phyloP scores from a whole-genome alignment of 768 basidiomycete genomes.

The Suillus weaverae region DNA sequence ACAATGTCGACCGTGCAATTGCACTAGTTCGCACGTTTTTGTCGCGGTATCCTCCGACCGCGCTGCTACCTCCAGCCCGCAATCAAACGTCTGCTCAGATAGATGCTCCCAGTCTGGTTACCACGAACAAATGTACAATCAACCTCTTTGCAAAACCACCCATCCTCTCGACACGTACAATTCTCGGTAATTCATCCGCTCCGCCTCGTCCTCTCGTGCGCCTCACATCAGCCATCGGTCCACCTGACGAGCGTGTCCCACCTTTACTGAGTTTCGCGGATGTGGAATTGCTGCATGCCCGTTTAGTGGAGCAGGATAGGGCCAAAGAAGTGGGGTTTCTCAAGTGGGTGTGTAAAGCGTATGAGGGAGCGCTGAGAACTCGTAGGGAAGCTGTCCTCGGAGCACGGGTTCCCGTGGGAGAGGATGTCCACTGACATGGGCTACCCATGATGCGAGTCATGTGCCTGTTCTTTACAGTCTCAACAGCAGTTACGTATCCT shows the following conservation, averaged over 20 bases:
- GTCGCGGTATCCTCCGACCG: conserved; percentile 58
- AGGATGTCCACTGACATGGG: neutral
- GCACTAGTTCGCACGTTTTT: conserved; percentile 62
- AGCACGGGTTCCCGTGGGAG: conserved; percentile 1
- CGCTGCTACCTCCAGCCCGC: conserved; percentile 36
- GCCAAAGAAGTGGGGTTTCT: conserved; percentile 61
- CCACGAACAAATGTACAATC: conserved; percentile 9
- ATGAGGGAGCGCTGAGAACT: conserved; percentile 63
- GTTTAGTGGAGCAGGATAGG: conserved; percentile 50
- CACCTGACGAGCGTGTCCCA: conserved; percentile 78
- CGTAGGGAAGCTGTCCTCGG: conserved; percentile 48
- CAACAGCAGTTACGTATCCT: too few relatives aligned
- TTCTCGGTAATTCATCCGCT: conserved; percentile 36
- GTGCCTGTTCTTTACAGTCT: too few relatives aligned
- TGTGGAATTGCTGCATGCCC: conserved; percentile 76
- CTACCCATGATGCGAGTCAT: too few relatives aligned
- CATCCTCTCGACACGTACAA: conserved; percentile 59
- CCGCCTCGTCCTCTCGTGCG: conserved; percentile 65
- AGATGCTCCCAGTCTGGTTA: neutral
- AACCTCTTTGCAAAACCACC: conserved; percentile 40
- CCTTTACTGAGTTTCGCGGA: conserved; percentile 78
- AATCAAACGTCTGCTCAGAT: neutral
- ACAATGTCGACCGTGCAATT: conserved; percentile 53
- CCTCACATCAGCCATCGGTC: conserved; percentile 53
- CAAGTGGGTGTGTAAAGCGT: conserved; percentile 72